Evolutionary conservation across 176 grass and related monocot species (phyloP).

Genomic region (Hordeum marinum): DNA sequence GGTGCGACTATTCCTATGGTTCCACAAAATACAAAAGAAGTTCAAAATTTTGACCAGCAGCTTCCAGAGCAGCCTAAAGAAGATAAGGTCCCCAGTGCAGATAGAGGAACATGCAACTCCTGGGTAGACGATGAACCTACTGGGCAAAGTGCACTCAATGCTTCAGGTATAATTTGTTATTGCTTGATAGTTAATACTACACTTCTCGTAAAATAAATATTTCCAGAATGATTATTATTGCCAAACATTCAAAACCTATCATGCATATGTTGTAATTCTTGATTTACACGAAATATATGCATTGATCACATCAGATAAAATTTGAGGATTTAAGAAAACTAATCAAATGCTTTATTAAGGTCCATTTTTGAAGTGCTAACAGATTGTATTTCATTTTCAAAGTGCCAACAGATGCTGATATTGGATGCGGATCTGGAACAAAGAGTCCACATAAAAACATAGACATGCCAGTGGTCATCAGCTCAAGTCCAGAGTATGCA

Average conservation of each 20-base stretch:
- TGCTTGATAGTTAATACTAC: not conserved
- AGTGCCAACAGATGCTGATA: not conserved
- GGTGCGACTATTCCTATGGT: not conserved
- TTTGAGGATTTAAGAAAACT: not conserved
- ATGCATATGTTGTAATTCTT: not conserved
- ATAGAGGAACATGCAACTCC: not conserved
- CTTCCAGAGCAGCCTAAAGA: not conserved
- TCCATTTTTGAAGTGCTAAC: not conserved
- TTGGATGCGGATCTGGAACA: not conserved
- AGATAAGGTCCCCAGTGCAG: not conserved
- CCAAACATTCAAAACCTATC: not conserved
- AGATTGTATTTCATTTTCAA: not conserved
- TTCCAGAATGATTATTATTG: not conserved
- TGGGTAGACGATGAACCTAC: not conserved
- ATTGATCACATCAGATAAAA: not conserved
- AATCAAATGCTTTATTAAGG: not conserved
- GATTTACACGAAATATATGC: not conserved
- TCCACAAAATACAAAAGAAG: not conserved
- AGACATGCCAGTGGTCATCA: slow-evolving; percentile 1
- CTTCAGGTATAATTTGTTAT: slow-evolving; percentile 27
- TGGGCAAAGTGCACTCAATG: not conserved
- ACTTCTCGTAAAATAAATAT: not conserved
- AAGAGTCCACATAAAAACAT: not conserved
- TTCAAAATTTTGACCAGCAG: not conserved
- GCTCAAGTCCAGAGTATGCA: slow-evolving; percentile 17